Evolutionary conservation across 78 protist genomes (phyloP).

Genomic region (Dictyostelium firmibasis): DNA sequence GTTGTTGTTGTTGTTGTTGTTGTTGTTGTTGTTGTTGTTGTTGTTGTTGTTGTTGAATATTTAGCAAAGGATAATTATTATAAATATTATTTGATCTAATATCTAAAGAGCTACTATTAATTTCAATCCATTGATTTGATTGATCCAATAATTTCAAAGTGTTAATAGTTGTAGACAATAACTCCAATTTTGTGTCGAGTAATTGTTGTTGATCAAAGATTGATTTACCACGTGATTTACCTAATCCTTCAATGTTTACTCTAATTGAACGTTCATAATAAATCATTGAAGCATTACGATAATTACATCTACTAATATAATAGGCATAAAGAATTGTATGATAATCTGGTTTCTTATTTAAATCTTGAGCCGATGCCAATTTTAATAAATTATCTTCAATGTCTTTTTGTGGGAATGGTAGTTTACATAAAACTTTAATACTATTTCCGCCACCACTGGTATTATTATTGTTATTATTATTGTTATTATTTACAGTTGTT

Average conservation of each 20-base stretch:
- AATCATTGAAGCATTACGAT: slow-evolving; percentile 33
- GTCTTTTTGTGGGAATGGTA: slow-evolving; percentile 27
- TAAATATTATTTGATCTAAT: neutral
- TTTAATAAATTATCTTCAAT: slow-evolving; percentile 3
- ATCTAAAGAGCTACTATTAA: slow-evolving; percentile 7
- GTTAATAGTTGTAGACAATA: slow-evolving; percentile 20
- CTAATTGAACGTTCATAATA: slow-evolving; percentile 35
- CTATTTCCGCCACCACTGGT: neutral
- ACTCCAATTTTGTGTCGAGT: neutral
- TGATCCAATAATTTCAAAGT: neutral
- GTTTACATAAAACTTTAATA: neutral
- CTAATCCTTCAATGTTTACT: slow-evolving; percentile 11
- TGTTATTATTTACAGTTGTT: neutral
- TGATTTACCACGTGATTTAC: slow-evolving; percentile 5
- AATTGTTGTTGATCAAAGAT: slow-evolving; percentile 1
- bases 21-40: neutral
- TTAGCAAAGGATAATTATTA: neutral
- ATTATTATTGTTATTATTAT: neutral
- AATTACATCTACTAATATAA: slow-evolving; percentile 58
- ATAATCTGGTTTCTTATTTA: slow-evolving; percentile 39
- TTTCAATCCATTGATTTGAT: slow-evolving; percentile 17
- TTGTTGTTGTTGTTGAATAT: neutral
- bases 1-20: neutral
- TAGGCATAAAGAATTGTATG: slow-evolving; percentile 52
- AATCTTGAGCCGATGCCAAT: slow-evolving; percentile 39